phyloP scores from a whole-genome alignment of 768 basidiomycete species.

The Mycena leptocephala region DNA sequence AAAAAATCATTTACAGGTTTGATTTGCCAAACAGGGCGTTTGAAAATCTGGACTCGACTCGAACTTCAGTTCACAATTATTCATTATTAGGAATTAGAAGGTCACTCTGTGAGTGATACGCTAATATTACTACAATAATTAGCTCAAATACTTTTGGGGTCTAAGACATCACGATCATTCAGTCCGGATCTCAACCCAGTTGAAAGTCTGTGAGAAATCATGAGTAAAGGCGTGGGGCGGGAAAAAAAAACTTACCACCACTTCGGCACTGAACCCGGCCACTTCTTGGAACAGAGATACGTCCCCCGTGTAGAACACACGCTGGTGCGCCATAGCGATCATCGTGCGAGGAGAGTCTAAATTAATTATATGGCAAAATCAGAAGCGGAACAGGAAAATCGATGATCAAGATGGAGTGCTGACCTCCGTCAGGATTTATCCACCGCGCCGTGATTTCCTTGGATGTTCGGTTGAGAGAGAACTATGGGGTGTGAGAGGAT shows the following conservation, averaged over 20 bases:
- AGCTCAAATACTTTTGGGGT: no score
- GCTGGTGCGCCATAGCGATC: conserved; percentile 36
- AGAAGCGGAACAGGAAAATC: not conserved
- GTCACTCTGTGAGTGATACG: no score
- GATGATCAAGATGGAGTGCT: conserved; percentile 5
- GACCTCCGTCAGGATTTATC: conserved; percentile 41
- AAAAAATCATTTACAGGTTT: no score
- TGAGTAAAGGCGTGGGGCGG: not conserved
- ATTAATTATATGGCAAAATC: not conserved
- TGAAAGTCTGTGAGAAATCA: conserved; percentile 10
- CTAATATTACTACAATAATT: no score
- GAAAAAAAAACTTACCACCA: not conserved
- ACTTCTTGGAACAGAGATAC: conserved; percentile 28
- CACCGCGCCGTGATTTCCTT: conserved; percentile 41
- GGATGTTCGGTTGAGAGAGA: conserved; percentile 31
- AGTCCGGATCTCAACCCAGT: conserved; percentile 3
- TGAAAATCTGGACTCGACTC: no score
- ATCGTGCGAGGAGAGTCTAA: conserved; percentile 32
- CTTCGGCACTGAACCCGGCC: not conserved
- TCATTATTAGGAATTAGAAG: no score
- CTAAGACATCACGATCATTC: no score
- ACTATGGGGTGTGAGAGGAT: conserved; percentile 20
- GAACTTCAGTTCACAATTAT: no score
- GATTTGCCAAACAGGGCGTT: no score
- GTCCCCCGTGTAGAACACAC: conserved; percentile 43